phyloP scores from a whole-genome alignment of 176 grass and related monocot species.

The Alopecurus myosuroides region DNA sequence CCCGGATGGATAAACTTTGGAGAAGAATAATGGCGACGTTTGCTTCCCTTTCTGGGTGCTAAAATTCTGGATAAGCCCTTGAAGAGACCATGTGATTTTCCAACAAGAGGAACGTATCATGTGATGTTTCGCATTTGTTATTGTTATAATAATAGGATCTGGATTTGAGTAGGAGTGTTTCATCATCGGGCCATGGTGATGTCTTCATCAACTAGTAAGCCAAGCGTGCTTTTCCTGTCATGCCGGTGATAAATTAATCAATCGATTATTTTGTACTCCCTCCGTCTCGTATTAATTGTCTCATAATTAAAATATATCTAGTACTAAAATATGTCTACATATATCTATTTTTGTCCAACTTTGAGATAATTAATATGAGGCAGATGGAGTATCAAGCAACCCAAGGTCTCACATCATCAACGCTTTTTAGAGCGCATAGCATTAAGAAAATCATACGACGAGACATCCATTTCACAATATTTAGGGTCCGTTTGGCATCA shows the following conservation, averaged over 20 bases:
- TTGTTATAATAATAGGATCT: neutral
- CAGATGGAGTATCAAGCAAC: too few relatives aligned
- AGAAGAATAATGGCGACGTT: neutral
- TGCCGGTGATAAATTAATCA: neutral
- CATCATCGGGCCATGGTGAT: neutral
- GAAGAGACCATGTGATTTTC: neutral
- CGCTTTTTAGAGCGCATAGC: too few relatives aligned
- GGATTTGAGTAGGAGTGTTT: neutral
- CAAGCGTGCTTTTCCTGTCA: neutral
- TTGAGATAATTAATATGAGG: too few relatives aligned
- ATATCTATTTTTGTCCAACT: too few relatives aligned
- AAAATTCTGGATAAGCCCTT: neutral
- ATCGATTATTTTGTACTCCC: too few relatives aligned
- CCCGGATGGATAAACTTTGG: neutral
- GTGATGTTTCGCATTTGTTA: neutral
- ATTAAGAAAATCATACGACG: too few relatives aligned
- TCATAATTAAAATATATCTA: too few relatives aligned
- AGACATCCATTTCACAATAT: too few relatives aligned
- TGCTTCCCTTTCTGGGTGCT: neutral
- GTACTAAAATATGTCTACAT: too few relatives aligned
- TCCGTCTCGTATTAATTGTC: too few relatives aligned
- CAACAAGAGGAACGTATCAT: neutral
- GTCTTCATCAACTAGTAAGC: neutral
- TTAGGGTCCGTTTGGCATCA: too few relatives aligned
- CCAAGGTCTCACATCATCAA: too few relatives aligned